Evolutionary conservation across 2,329 filamentous ascomycete genomes (phyloP).

Genomic region (Hymenoscyphus fraxineus): DNA sequence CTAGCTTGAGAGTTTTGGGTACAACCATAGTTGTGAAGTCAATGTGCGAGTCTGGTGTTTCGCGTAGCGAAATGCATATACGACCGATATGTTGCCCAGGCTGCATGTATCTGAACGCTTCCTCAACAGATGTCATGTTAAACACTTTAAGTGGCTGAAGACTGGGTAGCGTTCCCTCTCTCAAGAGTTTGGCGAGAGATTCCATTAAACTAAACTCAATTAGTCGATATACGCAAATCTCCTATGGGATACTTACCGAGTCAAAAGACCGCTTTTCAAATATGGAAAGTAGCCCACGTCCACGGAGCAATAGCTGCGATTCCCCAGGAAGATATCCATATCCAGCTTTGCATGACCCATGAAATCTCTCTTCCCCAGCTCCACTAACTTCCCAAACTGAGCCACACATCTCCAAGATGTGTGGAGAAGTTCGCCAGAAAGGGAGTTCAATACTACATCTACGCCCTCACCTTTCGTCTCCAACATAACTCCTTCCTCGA

Average conservation of each 20-base stretch:
- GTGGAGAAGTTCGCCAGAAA: conserved; percentile 23
- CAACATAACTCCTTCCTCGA: conserved; percentile 16
- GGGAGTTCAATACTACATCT: conserved; percentile 30
- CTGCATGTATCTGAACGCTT: conserved; percentile 35
- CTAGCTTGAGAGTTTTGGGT: background rate
- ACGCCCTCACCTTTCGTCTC: conserved; percentile 25
- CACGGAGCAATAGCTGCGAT: conserved; percentile 24
- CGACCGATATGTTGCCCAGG: conserved; percentile 42
- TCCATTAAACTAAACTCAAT: conserved; percentile 13
- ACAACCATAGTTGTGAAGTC: background rate
- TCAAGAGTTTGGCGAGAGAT: background rate
- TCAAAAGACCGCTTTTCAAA: background rate
- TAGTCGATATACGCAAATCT: background rate
- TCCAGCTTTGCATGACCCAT: conserved; percentile 29
- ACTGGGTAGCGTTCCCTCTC: conserved; percentile 19
- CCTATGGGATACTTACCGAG: background rate
- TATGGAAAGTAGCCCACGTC: conserved; percentile 19
- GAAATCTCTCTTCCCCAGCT: conserved; percentile 40
- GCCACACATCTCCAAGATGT: conserved; percentile 35
- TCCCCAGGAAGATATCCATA: conserved; percentile 30
- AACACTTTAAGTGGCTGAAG: conserved; percentile 28
- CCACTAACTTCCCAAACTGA: conserved; percentile 37
- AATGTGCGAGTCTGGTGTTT: background rate
- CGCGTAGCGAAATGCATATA: conserved; percentile 32
- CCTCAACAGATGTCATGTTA: conserved; percentile 35